These are phyloP conservation scores for Tolypocladium nubicola DNA, from an alignment of 2,329 filamentous ascomycete genomes.

Conservation along the genomic window DNA sequence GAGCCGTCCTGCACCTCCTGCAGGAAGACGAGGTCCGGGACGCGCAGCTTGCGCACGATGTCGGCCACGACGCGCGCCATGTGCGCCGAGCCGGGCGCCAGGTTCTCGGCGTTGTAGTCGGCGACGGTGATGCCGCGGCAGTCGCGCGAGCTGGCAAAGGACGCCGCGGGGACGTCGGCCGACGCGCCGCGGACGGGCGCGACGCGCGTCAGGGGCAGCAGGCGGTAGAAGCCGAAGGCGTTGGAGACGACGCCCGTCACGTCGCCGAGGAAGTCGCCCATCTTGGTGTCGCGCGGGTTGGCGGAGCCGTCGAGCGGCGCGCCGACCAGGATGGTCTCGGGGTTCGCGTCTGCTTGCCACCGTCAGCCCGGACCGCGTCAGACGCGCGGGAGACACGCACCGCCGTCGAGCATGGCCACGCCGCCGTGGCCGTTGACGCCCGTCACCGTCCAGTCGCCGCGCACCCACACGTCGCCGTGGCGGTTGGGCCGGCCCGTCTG, in stretches of 20 bases:
- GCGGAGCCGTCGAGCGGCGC: constrained; percentile 52
- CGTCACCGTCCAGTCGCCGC: constrained; percentile 52
- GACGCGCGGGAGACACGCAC: constrained; percentile 18
- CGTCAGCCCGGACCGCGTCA: too few species aligned
- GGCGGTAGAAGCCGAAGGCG: constrained; percentile 57
- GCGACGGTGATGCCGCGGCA: constrained; percentile 54
- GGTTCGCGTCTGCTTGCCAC: constrained; percentile 52
- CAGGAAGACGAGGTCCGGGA: constrained; percentile 55
- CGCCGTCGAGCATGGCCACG: constrained; percentile 48
- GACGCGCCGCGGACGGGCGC: constrained; percentile 35
- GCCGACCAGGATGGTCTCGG: constrained; percentile 57
- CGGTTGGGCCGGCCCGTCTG: constrained; percentile 50
- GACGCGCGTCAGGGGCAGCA: constrained; percentile 52
- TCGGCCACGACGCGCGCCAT: constrained; percentile 50
- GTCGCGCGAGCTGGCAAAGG: constrained; percentile 40
- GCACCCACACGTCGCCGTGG: constrained; percentile 60
- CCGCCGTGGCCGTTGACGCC: constrained; percentile 54
- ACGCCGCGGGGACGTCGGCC: constrained; percentile 36
- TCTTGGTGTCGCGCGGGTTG: constrained; percentile 48
- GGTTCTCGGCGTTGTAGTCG: constrained; percentile 62
- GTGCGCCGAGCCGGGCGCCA: constrained; percentile 44
- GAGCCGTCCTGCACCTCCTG: constrained; percentile 63
- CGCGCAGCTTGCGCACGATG: constrained; percentile 52
- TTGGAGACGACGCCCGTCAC: constrained; percentile 60
- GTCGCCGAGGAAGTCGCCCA: constrained; percentile 54